These are phyloP conservation scores for Meyerozyma carpophila DNA, from an alignment of 1,139 yeast genomes.

Conservation along the genomic window DNA sequence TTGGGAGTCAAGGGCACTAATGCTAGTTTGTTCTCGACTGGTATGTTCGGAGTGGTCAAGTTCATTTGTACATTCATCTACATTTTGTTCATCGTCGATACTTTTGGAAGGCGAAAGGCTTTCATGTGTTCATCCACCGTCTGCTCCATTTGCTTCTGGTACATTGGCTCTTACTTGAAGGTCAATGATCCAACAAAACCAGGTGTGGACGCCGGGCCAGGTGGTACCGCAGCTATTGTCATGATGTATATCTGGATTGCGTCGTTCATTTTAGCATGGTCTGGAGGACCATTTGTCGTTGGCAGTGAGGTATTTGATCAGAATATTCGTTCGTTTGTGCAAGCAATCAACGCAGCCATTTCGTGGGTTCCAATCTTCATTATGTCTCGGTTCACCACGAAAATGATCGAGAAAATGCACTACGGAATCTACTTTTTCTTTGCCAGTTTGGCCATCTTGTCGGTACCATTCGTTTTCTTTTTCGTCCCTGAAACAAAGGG, in stretches of 20 bases:
- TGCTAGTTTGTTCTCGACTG: constrained; percentile 36
- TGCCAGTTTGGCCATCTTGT: constrained; percentile 26
- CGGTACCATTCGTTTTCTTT: constrained; percentile 34
- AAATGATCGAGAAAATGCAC: constrained; percentile 36
- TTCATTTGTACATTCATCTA: constrained; percentile 33
- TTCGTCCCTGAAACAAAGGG: constrained; percentile 38
- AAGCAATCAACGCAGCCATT: constrained; percentile 39
- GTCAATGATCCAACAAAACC: constrained; percentile 33
- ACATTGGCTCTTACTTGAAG: constrained; percentile 37
- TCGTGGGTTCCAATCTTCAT: constrained; percentile 41
- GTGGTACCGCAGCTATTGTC: constrained; percentile 39
- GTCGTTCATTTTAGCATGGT: constrained; percentile 39
- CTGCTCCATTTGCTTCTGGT: constrained; percentile 39
- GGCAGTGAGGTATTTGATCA: constrained; percentile 41
- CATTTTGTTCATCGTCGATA: constrained; percentile 33
- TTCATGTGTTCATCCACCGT: constrained; percentile 34
- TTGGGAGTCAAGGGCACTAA: constrained; percentile 37
- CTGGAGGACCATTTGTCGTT: constrained; percentile 41
- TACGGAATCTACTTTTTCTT: constrained; percentile 40
- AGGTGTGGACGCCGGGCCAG: constrained; percentile 35
- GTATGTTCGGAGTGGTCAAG: constrained; percentile 40
- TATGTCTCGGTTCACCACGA: constrained; percentile 33
- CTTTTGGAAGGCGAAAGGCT: constrained; percentile 34
- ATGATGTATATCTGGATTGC: constrained; percentile 44
- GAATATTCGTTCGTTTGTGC: constrained; percentile 37